Conservation (phyloP, 495 filamentous ascomycete genomes). For the Xylaria venustula region DNA sequence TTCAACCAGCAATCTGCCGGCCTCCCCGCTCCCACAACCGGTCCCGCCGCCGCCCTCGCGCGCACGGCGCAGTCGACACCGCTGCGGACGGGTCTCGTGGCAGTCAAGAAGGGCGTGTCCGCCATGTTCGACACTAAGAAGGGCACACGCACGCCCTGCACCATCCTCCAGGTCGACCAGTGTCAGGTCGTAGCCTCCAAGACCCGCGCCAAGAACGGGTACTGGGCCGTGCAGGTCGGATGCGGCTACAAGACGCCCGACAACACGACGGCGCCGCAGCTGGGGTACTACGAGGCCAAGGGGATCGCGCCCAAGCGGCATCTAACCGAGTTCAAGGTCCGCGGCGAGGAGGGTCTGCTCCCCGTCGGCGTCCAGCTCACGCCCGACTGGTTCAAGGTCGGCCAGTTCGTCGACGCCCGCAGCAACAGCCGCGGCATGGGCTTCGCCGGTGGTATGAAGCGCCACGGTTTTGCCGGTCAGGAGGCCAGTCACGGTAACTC, state of each 20-base stretch:
- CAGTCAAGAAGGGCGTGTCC: conserved; percentile 92
- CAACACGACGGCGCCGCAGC: conserved; percentile 73
- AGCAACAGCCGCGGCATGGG: conserved; percentile 80
- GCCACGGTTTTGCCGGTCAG: conserved; percentile 83
- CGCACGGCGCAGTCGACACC: conserved; percentile 77
- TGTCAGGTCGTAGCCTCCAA: conserved; percentile 86
- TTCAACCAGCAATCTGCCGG: conserved; percentile 53
- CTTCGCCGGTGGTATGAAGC: conserved; percentile 97
- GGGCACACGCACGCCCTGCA: conserved; percentile 79
- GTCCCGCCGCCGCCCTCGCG: conserved; percentile 74
- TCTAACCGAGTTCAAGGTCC: conserved; percentile 83
- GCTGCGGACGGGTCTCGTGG: conserved; percentile 75
- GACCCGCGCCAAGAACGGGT: conserved; percentile 76
- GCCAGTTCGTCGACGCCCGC: conserved; percentile 85
- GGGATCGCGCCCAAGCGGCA: conserved; percentile 77
- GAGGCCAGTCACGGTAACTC: conserved; percentile 93
- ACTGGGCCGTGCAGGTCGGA: conserved; percentile 90
- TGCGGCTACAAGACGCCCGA: conserved; percentile 69
- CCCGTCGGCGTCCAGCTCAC: conserved; percentile 68
- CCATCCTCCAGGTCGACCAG: conserved; percentile 89
- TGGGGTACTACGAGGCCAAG: conserved; percentile 80
- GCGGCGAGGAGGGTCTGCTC: conserved; percentile 66
- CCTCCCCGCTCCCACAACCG: conserved; percentile 61
- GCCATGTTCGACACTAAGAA: conserved; percentile 78
- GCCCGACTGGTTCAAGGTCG: conserved; percentile 84